Conservation (phyloP, 2,329 filamentous ascomycete species). For the Zasmidium angulare region DNA sequence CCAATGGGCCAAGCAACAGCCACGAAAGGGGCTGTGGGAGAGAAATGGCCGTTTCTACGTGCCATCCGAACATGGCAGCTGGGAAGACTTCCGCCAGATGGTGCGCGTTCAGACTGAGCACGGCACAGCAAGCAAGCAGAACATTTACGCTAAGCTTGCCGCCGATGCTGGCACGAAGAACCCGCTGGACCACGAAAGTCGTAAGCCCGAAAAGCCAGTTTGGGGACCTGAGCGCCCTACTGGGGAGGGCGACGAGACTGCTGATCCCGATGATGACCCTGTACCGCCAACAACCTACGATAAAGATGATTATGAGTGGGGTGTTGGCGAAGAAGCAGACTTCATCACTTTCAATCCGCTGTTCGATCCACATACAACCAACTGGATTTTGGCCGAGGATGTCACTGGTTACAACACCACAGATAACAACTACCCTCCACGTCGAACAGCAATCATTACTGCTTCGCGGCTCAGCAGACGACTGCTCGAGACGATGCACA, state of each 20-base stretch:
- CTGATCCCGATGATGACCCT: conserved; percentile 51
- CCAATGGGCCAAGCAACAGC: conserved; percentile 66
- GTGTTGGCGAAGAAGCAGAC: conserved; percentile 70
- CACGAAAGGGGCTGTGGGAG: conserved; percentile 74
- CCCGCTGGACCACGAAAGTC: conserved; percentile 42
- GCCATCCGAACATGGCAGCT: conserved; percentile 66
- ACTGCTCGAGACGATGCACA: conserved; percentile 70
- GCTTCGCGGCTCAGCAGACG: conserved; percentile 67
- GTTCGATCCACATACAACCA: conserved; percentile 69
- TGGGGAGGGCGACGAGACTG: conserved; percentile 46
- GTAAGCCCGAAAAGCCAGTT: conserved; percentile 47
- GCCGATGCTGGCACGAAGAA: conserved; percentile 35
- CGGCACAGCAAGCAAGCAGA: conserved; percentile 48
- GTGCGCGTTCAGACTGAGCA: conserved; percentile 63
- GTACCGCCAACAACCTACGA: conserved; percentile 58
- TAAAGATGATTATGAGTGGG: conserved; percentile 60
- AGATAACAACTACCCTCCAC: conserved; percentile 57
- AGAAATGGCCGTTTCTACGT: conserved; percentile 75
- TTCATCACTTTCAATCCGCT: conserved; percentile 76
- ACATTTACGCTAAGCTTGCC: conserved; percentile 41
- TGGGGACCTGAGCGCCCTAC: conserved; percentile 49
- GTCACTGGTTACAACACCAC: conserved; percentile 65
- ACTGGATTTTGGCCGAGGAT: conserved; percentile 71
- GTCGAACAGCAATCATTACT: conserved; percentile 70
- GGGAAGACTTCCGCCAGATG: conserved; percentile 68